Percentiles rank a stretch among this genome's conserved stretches.
Evolutionary conservation across 2,329 filamentous ascomycete species (phyloP).

Genomic region (Trichoderma hamatum): DNA sequence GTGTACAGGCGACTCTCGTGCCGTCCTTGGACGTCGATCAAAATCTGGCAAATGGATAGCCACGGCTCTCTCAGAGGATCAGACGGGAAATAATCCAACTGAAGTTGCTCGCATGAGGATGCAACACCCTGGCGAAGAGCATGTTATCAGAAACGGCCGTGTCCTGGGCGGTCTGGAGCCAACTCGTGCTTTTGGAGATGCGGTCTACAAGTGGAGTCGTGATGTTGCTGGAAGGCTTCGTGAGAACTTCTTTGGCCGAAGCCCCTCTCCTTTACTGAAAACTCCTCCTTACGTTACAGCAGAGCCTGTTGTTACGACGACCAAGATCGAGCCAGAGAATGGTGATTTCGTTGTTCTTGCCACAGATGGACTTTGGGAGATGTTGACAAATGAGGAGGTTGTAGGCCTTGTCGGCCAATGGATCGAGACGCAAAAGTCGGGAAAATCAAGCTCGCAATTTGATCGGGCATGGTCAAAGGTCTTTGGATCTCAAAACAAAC

Average conservation of each 20-base stretch:
- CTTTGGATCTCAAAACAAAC: slow-evolving; percentile 54
- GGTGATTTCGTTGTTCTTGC: slow-evolving; percentile 97
- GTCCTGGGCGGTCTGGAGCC: slow-evolving; percentile 92
- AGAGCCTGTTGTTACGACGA: slow-evolving; percentile 92
- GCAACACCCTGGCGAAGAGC: slow-evolving; percentile 85
- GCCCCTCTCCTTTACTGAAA: slow-evolving; percentile 74
- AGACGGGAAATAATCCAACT: slow-evolving; percentile 86
- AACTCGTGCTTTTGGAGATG: slow-evolving; percentile 92
- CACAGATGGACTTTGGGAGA: slow-evolving; percentile 97
- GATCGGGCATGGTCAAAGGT: slow-evolving; percentile 69
- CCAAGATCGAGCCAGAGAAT: slow-evolving; percentile 82
- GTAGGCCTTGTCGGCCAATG: slow-evolving; percentile 95
- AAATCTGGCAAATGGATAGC: slow-evolving; percentile 27
- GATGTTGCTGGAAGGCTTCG: slow-evolving; percentile 84
- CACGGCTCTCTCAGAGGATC: slow-evolving; percentile 85
- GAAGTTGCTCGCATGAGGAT: slow-evolving; percentile 81
- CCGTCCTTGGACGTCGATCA: slow-evolving; percentile 62
- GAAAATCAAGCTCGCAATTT: slow-evolving; percentile 64
- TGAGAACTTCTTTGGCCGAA: slow-evolving; percentile 83
- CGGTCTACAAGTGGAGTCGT: slow-evolving; percentile 92
- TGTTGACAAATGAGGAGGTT: slow-evolving; percentile 98
- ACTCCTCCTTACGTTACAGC: slow-evolving; percentile 97
- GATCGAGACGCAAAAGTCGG: slow-evolving; percentile 75
- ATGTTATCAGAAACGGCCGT: slow-evolving; percentile 85
- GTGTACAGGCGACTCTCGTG: slow-evolving; percentile 94